phyloP scores from a whole-genome alignment of 139 green algal genomes.

The Closterium sp. region DNA sequence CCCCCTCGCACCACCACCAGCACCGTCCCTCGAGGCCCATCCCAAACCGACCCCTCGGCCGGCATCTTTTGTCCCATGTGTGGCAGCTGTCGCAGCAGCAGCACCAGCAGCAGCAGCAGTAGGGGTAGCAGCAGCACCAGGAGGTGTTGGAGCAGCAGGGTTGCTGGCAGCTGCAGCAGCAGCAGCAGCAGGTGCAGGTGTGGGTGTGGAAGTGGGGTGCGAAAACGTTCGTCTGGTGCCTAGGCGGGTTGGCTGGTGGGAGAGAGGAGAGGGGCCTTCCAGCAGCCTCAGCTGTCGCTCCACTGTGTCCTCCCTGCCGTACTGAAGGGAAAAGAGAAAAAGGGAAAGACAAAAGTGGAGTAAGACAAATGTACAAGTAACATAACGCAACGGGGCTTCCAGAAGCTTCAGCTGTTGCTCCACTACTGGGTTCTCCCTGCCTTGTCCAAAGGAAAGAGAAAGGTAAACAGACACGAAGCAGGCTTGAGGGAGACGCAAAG shows the following conservation, averaged over 20 bases:
- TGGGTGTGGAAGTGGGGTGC: not conserved
- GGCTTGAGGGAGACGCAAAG: not conserved
- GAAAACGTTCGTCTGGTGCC: not conserved
- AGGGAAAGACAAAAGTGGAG: not conserved
- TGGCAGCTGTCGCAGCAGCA: not conserved
- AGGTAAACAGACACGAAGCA: not conserved
- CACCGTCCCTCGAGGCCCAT: not conserved
- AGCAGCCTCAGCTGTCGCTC: constrained; percentile 57
- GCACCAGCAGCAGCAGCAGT: not conserved
- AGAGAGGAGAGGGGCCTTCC: constrained; percentile 12
- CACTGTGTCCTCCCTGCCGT: constrained; percentile 58
- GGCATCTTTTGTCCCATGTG: too few relatives aligned
- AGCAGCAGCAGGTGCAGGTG: not conserved
- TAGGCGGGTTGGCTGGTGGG: not conserved
- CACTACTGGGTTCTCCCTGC: too few relatives aligned
- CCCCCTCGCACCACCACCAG: not conserved
- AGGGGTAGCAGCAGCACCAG: constrained; percentile 2
- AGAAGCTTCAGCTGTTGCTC: too few relatives aligned
- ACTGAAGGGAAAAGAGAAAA: constrained; percentile 46
- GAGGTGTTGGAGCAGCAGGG: too few relatives aligned
- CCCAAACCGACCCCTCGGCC: not conserved
- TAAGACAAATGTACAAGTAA: not conserved
- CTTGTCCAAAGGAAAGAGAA: too few relatives aligned
- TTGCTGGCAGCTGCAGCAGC: not conserved
- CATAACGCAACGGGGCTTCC: too few relatives aligned